Evolutionary conservation across 2,329 filamentous ascomycete genomes (phyloP), one percentile per base, ranked within the genome.

Genomic region (Colletotrichum sp.): DNA sequence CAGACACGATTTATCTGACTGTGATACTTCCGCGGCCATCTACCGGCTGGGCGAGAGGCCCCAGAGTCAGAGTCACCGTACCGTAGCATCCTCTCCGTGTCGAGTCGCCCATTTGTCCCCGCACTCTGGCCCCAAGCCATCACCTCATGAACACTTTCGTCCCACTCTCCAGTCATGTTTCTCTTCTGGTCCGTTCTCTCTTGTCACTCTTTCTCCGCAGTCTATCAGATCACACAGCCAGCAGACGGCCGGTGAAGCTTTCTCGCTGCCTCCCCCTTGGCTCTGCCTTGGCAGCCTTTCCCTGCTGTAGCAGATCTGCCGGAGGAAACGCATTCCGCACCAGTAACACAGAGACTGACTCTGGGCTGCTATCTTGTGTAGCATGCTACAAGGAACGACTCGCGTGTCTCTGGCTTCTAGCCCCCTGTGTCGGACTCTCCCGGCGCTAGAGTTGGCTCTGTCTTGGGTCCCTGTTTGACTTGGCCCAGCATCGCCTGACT

Each of bases 291-390:
- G 73, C 73, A 68, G 64, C 69, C 57, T 25, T 73, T 57, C 63
- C 57, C 27, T 68, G 70, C 55, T 68, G 70, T 75, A 68, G 59
- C 70, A 73, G 70, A 73, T 72, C 57, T 48, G 70, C 70, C 48
- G 73, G 59, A 72, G 73, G 72, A 57, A 57, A 52, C 70, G 60
- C 22, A 59, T 64, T 25, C 64, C 73, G 73, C 57, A 72, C 39
- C 69, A 68, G 36, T 27, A 25, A 59, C 25, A 16, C 65, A 25
- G n/a, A n/a, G 19, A 64, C 36, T 57, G 66, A 74, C 57, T 72
- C 64, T 61, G 22, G 12, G 25, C 30, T n/a, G 39, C 44, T 2
- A 74, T 65, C 59, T 48, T 34, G 32, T 74, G 57, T 65, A 59
- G 71, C 71, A 69, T 59, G 39, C 39, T 69, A 60, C 71, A 65